Base-by-base conservation (phyloP, 177 flowering plant species). In the Vitis hybrid region DNA sequence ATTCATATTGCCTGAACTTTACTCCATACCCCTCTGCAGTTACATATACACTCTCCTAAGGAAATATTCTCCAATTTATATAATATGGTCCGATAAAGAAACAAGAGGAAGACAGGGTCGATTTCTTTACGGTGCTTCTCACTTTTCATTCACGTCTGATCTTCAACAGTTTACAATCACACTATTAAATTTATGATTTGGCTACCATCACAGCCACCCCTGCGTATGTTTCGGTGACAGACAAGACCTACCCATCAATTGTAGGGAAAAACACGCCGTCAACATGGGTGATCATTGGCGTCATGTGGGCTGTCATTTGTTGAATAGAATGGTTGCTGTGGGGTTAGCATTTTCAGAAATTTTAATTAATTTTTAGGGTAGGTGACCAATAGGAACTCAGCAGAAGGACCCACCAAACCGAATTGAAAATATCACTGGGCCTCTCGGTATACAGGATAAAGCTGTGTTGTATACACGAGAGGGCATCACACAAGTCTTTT, bases 1-100 rank as follows among this genome's bases (percentile, higher is more conserved):
- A 55, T 57, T 50, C 65, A 73, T 62, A 35, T 62, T 70, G 67
- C 68, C 74, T 35, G 66, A 72, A 8, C 73, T 69, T 72, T 76
- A 76, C 80, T 72, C 76, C 70, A 76, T 65, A 24, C 75, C 52
- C 69, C 56, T 76, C 58, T 62, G 6, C 60, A 62, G 75, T 46
- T 65, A 64, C 48, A 52, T 4, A 54, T 6, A 52, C 3, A 27
- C n/a, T 10, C 15, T 11, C 49, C 7, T 14, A 55, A 55, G 18
- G 8, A 12, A 59, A 11, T 40, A 40, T 40, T 40, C 48, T 40
- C 10, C 48, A 40, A 6, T 8, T 40, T 40, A 6, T 40, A 40
- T 40, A 24, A 14, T 60, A 60, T 30, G 32, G 57, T 52, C 72
- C 65, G n/a, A 55, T 16, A 40, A 40, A 40, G 48, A 40, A 6